Evolutionary conservation across 768 basidiomycete genomes (phyloP), one percentile per base, ranked within the genome.

Genomic region (Clathrus columnatus): DNA sequence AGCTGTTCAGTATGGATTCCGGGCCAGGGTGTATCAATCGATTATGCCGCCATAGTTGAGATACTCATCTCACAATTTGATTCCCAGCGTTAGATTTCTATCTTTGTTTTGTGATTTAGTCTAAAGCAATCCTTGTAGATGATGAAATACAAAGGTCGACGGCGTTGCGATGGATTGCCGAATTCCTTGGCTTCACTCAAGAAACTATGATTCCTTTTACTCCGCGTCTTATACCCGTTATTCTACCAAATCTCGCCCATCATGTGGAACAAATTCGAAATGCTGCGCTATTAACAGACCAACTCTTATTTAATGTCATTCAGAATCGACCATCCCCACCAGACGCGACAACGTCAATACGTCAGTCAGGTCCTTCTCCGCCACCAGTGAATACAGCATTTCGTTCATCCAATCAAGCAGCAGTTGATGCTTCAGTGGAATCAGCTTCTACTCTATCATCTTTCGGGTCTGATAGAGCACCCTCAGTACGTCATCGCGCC

Each of bases 191-290:
- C 48, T 91, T 97, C 62, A 86, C 84, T 1, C 84, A 87, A 52
- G 90, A 93, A 65, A 91, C 94, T 52, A 90, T 98, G 78, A 81
- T 98, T 24, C 88, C 90, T 1, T 96, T 96, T 65, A 91, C 92
- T 0, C 93, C 96, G 0, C 84, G 91, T 41, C 83, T 99, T 45
- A 85, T 99, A 44, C 86, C 89, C 7, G 90, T 91, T 7, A 88
- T 99, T 56, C 78, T 99, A 16, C 92, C 93, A 7, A 96, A 95
- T 63, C 83, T 99, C 48, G 93, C 95, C 0, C 91, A 95, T 60
- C 90, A 93, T 62, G 87, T 85, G 48, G 73, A 82, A 0, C 86
- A 86, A 76, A 97, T 98, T 57, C 90, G 94, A 63, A 76, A 82
- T 1, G 88, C 86, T 3, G 96, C 96, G 0, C 76, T 81, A 45